These are phyloP conservation scores for Blastobotrys aristatus DNA, from an alignment of 1,139 yeast genomes.

Conservation along the genomic window DNA sequence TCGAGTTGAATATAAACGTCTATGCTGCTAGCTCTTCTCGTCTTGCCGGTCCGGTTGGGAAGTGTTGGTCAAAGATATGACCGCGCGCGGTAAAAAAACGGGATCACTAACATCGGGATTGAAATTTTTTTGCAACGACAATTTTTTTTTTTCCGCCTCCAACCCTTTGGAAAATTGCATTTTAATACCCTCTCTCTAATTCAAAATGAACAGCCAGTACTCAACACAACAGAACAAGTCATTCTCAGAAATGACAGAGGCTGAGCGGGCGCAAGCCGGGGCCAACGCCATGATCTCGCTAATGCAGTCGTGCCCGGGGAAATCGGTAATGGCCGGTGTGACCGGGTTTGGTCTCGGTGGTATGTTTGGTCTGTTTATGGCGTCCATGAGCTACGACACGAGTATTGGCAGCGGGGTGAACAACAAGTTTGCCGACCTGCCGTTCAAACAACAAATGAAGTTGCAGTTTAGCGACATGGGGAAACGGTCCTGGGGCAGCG, in stretches of 20 bases:
- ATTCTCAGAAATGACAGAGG: conserved; percentile 71
- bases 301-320: conserved; percentile 95
- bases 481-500: conserved; percentile 74
- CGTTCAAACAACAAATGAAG: conserved; percentile 89
- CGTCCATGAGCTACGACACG: conserved; percentile 79
- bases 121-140: not conserved
- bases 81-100: not conserved
- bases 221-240: conserved; percentile 5
- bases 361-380: conserved; percentile 94
- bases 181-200: too few species aligned
- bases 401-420: conserved; percentile 56
- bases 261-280: conserved; percentile 89
- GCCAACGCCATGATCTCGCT: conserved; percentile 78
- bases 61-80: too few species aligned
- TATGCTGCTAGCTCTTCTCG: too few species aligned
- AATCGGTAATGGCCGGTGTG: conserved; percentile 85
- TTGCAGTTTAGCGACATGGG: conserved; percentile 92
- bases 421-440: conserved; percentile 62
- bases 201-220: not conserved
- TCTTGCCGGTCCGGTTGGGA: not conserved
- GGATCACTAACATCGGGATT: too few species aligned
- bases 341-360: conserved; percentile 96
- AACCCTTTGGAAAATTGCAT: too few species aligned
- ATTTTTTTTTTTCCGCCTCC: not conserved
- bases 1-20: too few species aligned